Evolutionary conservation across 441 rosid species (phyloP), one percentile per base, ranked within the genome.

Genomic region (Bocquillonia castaneifolia): DNA sequence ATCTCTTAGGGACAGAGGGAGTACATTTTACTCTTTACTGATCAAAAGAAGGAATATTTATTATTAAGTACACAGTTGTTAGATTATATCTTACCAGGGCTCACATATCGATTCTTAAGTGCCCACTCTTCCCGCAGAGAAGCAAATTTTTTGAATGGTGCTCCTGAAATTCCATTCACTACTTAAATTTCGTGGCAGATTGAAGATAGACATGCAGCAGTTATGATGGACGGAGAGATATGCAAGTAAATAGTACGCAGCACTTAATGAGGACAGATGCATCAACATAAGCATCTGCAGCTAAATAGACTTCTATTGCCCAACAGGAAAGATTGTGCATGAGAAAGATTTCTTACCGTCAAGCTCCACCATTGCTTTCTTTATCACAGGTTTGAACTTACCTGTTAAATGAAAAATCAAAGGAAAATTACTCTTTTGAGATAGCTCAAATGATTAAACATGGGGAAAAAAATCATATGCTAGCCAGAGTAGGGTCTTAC

Each of bases 351-450:
- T 48, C 74, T 71, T 67, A 93, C 98, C 96, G 3, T 91, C 95
- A 39, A 93, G 95, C 76, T 93, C 99, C 75, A 94, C 99, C 94
- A 94, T 94, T 66, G 99, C 98, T 85, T 94, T 94, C 91, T 94
- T 94, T 76, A 94, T 92, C 78, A 94, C 98, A 57, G 96, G 98
- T 84, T 94, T 94, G 80, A 80, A 88, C 72, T 88, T 94, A 53
- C 99, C 97, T 93, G 77, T 58, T 70, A 79, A 55, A 40, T 17
- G 13, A 39, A 42, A 36, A 59, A 15, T 22, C 17, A 51, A 15
- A 23, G 2, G 3, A 25, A 45, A 32, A 3, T 3, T 5, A 9
- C 61, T 23, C n/a, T n/a, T n/a, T n/a, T 20, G 1, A 42, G 47
- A 42, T 42, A 12, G 40, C 36, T 36, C n/a, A 0, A 64, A 5